Evolutionary conservation across 129 eudicot species (phyloP).

Genomic region (Pittosporum tobira): DNA sequence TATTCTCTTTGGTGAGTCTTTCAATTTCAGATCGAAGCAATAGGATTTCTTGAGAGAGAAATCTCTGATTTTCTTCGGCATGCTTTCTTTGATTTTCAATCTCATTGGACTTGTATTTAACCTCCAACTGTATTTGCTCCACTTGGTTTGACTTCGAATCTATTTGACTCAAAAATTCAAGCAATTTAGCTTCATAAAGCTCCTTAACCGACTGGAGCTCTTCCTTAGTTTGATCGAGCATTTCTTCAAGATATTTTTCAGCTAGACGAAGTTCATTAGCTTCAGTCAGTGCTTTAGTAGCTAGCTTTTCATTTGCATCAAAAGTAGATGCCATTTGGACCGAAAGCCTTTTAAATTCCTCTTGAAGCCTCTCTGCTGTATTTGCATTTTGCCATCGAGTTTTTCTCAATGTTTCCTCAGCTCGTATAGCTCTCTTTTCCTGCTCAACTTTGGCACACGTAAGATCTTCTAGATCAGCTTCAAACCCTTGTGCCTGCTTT

Average conservation of each 20-base stretch:
- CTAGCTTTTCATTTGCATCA: conserved; percentile 66
- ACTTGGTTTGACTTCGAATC: conserved; percentile 29
- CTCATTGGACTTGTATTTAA: conserved; percentile 29
- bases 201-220: conserved; percentile 32
- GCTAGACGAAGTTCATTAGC: conserved; percentile 57
- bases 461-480: conserved; percentile 69
- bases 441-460: conserved; percentile 58
- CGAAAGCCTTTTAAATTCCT: conserved; percentile 69
- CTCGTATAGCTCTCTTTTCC: conserved; percentile 70
- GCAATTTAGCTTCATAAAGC: conserved; percentile 43
- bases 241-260: conserved; percentile 54
- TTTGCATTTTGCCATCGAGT: conserved; percentile 61
- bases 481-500: conserved; percentile 63
- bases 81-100: conserved; percentile 34
- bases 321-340: conserved; percentile 70
- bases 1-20: conserved; percentile 28
- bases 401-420: conserved; percentile 66
- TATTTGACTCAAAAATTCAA: conserved; percentile 33
- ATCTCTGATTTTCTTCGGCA: conserved; percentile 27
- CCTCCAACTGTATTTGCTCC: conserved; percentile 36
- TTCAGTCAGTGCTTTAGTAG: conserved; percentile 68
- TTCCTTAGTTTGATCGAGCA: conserved; percentile 40
- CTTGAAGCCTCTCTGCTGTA: conserved; percentile 81
- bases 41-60: conserved; percentile 26
- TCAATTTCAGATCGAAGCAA: conserved; percentile 32